These are phyloP conservation scores for Aureobasidium sp. DNA, from an alignment of 2,329 filamentous ascomycete species.

Conservation along the genomic window DNA sequence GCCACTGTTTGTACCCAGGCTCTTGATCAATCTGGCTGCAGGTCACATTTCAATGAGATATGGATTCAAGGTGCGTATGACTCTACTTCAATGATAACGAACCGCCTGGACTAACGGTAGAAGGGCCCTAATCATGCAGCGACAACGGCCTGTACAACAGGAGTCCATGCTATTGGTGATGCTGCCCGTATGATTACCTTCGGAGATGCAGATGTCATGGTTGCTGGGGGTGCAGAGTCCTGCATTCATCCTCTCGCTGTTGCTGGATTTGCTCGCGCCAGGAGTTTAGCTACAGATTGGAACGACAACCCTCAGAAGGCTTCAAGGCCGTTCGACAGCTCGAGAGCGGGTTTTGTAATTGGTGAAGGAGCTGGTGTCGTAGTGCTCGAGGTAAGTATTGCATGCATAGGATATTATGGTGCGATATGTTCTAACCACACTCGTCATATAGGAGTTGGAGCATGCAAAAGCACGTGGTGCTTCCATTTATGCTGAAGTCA, in stretches of 20 bases:
- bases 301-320: constrained; percentile 65
- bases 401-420: not conserved
- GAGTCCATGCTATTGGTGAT: constrained; percentile 89
- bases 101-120: not conserved
- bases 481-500: constrained; percentile 78
- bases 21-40: constrained; percentile 90
- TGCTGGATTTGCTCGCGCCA: constrained; percentile 80
- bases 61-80: constrained; percentile 57
- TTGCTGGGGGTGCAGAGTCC: constrained; percentile 90
- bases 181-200: constrained; percentile 86
- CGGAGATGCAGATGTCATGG: constrained; percentile 89
- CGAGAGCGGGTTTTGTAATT: constrained; percentile 81
- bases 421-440: not conserved
- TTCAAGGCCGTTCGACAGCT: constrained; percentile 80
- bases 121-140: constrained; percentile 86
- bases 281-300: constrained; percentile 75
- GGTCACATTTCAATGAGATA: constrained; percentile 92
- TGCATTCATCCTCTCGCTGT: constrained; percentile 93
- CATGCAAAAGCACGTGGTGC: constrained; percentile 77
- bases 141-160: constrained; percentile 93
- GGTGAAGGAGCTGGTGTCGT: constrained; percentile 85
- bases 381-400: constrained; percentile 59
- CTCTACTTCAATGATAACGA: constrained; percentile 23
- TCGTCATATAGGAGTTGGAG: constrained; percentile 57
- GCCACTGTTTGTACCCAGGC: constrained; percentile 84